Base-by-base conservation (phyloP, 352 stramenopile genomes). In the Pythium rhizo-oryzae region DNA sequence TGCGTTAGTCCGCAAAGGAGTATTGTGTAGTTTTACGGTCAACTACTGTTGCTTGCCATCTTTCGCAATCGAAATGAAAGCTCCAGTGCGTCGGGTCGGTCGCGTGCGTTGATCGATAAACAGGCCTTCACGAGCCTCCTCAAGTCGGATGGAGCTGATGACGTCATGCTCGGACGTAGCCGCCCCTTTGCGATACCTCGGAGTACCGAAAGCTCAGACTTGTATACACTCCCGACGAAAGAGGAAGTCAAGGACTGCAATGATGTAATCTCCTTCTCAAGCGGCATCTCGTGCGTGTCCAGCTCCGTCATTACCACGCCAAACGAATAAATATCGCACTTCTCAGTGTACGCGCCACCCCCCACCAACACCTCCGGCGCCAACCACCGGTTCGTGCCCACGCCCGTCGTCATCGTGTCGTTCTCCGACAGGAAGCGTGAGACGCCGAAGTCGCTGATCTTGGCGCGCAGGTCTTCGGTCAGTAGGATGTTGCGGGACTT, bases 361-460 rank as follows among this genome's bases (percentile, higher is more conserved):
- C 52, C 52, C 30, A 19, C n/a, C 7, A 59, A 18, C 4, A 59
- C 52, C 12, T 59, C 52, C 13, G 52, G 52, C 21, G 52, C 52
- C 12, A 59, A n/a, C 52, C 52, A 59, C 18, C 52, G 52, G n/a
- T 59, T 59, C 18, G 52, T 59, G 28, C 28, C 28, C 28, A 33
- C 28, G 2, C 28, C 28, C 28, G 28, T 33, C 3, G 28, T 33
- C 28, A 33, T 33, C 28, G 28, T 33, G 28, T 33, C 28, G 28
- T 33, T 33, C 28, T 33, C 28, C 28, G 28, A 59, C 19, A n/a
- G 19, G 19, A 43, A 59, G 6, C 44, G 39, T 2, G 28, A 62
- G 2, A 62, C 56, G 15, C 56, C 56, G 18, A 62, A 53, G 56
- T 54, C 56, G 43, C 56, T 62, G 56, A 62, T 41, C 56, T 62